Conservation (phyloP, 1,284 basidiomycete genomes). For the Ustilago xerochloae region DNA sequence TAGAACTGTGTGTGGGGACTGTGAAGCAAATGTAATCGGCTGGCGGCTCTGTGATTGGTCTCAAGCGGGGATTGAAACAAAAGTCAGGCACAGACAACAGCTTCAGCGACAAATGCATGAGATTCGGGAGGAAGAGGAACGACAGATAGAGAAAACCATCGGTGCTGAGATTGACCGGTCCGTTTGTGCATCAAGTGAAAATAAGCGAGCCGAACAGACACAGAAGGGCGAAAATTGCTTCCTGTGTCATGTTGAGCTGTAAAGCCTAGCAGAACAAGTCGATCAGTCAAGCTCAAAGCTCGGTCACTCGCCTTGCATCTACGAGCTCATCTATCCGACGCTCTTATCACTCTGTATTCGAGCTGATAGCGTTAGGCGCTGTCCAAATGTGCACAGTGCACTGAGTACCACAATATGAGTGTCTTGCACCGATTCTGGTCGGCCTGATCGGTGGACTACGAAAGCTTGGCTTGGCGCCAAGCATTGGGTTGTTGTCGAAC, state of each 20-base stretch:
- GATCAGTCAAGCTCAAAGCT: too few relatives aligned
- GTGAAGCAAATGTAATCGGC: not conserved
- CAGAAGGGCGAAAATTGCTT: not conserved
- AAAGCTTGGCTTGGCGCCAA: too few relatives aligned
- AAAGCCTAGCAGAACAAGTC: too few relatives aligned
- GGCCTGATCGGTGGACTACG: too few relatives aligned
- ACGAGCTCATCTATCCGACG: too few relatives aligned
- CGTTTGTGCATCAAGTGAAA: conserved; percentile 19
- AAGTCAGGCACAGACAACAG: not conserved
- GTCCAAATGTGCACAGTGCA: too few relatives aligned
- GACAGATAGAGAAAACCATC: not conserved
- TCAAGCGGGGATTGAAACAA: not conserved
- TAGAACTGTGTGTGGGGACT: not conserved
- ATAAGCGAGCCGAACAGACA: not conserved
- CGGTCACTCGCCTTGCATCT: too few relatives aligned
- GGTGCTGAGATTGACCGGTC: conserved; percentile 21
- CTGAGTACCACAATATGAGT: too few relatives aligned
- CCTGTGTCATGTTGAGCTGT: not conserved
- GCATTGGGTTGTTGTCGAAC: too few relatives aligned
- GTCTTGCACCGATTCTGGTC: too few relatives aligned
- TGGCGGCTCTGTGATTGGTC: not conserved
- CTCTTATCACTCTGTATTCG: too few relatives aligned
- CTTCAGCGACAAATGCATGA: not conserved
- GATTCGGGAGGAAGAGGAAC: not conserved
- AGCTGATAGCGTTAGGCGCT: too few relatives aligned